Evolutionary conservation across 2,329 filamentous ascomycete genomes (phyloP), one percentile per base, ranked within the genome.

Genomic region (Cordyceps farinosa): DNA sequence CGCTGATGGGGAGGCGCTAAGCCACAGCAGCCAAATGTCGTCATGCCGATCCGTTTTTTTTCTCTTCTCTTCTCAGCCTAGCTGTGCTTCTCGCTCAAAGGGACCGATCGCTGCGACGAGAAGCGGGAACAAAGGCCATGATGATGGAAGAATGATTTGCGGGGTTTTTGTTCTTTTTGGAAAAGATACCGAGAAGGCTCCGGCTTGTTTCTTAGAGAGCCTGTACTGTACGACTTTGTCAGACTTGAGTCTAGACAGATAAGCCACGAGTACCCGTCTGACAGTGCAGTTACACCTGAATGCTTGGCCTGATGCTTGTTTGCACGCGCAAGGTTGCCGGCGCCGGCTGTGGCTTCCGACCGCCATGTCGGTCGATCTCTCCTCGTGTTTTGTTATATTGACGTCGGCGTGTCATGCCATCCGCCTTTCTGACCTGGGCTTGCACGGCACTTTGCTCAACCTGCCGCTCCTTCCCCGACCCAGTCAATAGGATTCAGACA

Each of bases 301-400:
- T 52, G 47, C 57, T 44, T 60, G 57, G 29, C 47, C 17, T 56
- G 40, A 17, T 52, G 48, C 57, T 60, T 60, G 47, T 60, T 52
- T 52, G 45, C 45, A 17, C 17, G 22, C 15, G 48, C 22, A 22
- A 22, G 22, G 22, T 22, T 44, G 22, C 44, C 32, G 56, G 56
- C 50, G 30, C 50, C 58, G 58, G 58, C 50, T 61, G 40, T 34
- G 40, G 40, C 50, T 61, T 61, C 40, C 58, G 58, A 47, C n/a
- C 38, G 40, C 48, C 48, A 53, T 53, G 58, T 54, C 38, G n/a
- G 38, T 29, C 50, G 58, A 61, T 61, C 58, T 51, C 50, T 53
- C 11, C 11, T 13, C 9, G n/a, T 29, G 11, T 61, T 42, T 52
- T 42, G 29, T 11, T 44, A 52, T 42, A 17, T 15, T 40, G 30